Conservation (phyloP, 768 basidiomycete genomes). For the Sporobolomyces pararoseus region DNA sequence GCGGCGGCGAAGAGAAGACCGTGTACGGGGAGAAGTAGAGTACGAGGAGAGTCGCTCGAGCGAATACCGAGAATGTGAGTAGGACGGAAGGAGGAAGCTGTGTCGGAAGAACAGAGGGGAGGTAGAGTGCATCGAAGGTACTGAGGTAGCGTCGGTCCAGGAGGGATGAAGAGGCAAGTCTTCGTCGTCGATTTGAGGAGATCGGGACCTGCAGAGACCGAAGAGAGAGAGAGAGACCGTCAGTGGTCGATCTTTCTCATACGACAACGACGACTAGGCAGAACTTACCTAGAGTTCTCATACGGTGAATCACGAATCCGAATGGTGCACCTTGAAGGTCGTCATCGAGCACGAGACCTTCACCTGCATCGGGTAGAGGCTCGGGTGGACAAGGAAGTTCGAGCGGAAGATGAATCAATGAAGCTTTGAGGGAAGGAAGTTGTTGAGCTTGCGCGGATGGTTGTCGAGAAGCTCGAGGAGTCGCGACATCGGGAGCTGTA, state of each 20-base stretch:
- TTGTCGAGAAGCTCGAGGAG: background rate
- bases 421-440: slow-evolving; percentile 6
- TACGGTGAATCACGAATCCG: slow-evolving; percentile 18
- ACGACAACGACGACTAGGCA: no score
- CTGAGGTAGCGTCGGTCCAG: background rate
- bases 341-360: slow-evolving; percentile 26
- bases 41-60: slow-evolving; percentile 54
- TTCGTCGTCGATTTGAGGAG: slow-evolving; percentile 24
- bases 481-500: background rate
- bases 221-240: background rate
- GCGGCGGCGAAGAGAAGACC: slow-evolving; percentile 61
- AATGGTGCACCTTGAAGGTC: slow-evolving; percentile 22
- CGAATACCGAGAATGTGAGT: slow-evolving; percentile 61
- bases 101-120: background rate
- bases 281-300: slow-evolving; percentile 10
- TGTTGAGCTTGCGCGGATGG: background rate
- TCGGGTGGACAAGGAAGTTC: slow-evolving; percentile 27
- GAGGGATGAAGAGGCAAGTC: slow-evolving; percentile 24
- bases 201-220: slow-evolving; percentile 5
- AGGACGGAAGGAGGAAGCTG: slow-evolving; percentile 49
- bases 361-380: slow-evolving; percentile 1
- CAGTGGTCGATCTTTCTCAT: background rate
- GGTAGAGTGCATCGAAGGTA: slow-evolving; percentile 14
- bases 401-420: slow-evolving; percentile 27
- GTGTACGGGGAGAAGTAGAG: slow-evolving; percentile 61